phyloP scores from a whole-genome alignment of 2,329 filamentous ascomycete genomes.

The Fusarium drepaniforme region DNA sequence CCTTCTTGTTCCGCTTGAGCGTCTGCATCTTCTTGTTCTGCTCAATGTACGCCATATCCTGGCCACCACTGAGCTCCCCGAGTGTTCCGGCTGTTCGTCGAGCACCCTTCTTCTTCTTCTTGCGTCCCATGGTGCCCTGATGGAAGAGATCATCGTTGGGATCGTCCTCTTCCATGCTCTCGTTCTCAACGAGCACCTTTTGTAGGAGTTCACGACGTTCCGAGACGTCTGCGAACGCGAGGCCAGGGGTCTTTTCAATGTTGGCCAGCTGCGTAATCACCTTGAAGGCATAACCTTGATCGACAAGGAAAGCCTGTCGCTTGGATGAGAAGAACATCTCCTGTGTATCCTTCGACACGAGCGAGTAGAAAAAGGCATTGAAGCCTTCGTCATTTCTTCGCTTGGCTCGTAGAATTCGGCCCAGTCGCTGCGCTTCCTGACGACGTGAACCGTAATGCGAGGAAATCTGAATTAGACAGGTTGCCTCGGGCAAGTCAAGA shows the following conservation, averaged over 20 bases:
- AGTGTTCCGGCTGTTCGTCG: slow-evolving; percentile 87
- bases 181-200: slow-evolving; percentile 90
- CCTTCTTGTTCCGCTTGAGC: slow-evolving; percentile 55
- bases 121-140: slow-evolving; percentile 59
- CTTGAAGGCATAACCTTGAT: slow-evolving; percentile 99
- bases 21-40: slow-evolving; percentile 75
- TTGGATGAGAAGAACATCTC: slow-evolving; percentile 99
- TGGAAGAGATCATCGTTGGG: slow-evolving; percentile 62
- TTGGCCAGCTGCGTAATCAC: slow-evolving; percentile 96
- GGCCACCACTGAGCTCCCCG: slow-evolving; percentile 87
- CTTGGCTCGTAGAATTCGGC: slow-evolving; percentile 94
- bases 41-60: slow-evolving; percentile 97
- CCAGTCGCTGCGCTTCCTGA: slow-evolving; percentile 94
- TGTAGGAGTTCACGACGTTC: slow-evolving; percentile 90
- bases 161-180: slow-evolving; percentile 79
- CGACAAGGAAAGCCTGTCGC: slow-evolving; percentile 94
- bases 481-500: slow-evolving; percentile 96
- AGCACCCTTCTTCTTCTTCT: slow-evolving; percentile 69
- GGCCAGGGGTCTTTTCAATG: slow-evolving; percentile 83
- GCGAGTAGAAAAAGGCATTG: slow-evolving; percentile 98
- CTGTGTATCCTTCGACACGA: slow-evolving; percentile 96
- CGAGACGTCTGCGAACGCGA: slow-evolving; percentile 82
- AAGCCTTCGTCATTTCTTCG: slow-evolving; percentile 97
- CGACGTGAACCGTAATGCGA: slow-evolving; percentile 97
- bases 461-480: slow-evolving; percentile 96